A percentile compares a stretch with the other conserved stretches of the same genome.
Evolutionary conservation across 352 stramenopile genomes (phyloP).

Genomic region (Globisporangium cystogenes): DNA sequence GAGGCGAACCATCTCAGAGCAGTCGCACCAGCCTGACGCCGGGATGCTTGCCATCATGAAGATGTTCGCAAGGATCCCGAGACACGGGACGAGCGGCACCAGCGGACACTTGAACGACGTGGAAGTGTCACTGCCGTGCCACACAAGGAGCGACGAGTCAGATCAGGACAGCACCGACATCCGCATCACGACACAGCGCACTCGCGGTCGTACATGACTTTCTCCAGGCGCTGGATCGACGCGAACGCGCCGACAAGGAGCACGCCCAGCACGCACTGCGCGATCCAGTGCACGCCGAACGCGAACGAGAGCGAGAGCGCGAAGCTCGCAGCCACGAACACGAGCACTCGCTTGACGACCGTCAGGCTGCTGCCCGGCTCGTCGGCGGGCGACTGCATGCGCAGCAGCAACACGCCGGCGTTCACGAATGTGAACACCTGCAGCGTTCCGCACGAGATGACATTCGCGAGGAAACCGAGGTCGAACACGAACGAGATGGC

Average conservation of each 20-base stretch:
- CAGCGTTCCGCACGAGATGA: slow-evolving; percentile 89
- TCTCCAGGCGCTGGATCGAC: slow-evolving; percentile 50
- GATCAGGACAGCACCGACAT: too few species aligned
- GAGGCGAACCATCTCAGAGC: too few species aligned
- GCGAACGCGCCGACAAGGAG: slow-evolving; percentile 36
- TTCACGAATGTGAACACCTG: slow-evolving; percentile 94
- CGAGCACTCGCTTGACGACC: slow-evolving; percentile 35
- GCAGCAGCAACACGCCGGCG: slow-evolving; percentile 83
- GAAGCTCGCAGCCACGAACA: slow-evolving; percentile 59
- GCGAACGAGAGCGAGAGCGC: slow-evolving; percentile 63
- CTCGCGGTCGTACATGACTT: slow-evolving; percentile 36
- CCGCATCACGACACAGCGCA: neutral
- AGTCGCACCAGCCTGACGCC: slow-evolving; percentile 41
- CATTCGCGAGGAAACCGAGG: slow-evolving; percentile 87
- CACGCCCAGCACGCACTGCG: slow-evolving; percentile 29
- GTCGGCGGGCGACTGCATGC: slow-evolving; percentile 40
- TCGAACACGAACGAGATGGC: slow-evolving; percentile 86
- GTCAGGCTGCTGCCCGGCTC: slow-evolving; percentile 7
- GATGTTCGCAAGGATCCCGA: slow-evolving; percentile 60
- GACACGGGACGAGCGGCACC: slow-evolving; percentile 50
- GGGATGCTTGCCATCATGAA: slow-evolving; percentile 65
- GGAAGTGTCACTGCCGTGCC: slow-evolving; percentile 13
- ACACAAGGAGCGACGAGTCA: too few species aligned
- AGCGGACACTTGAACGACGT: slow-evolving; percentile 56
- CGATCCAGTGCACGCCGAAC: slow-evolving; percentile 47